Conservation (phyloP, 1,284 basidiomycete species). For the Hymenochaete sp. region DNA sequence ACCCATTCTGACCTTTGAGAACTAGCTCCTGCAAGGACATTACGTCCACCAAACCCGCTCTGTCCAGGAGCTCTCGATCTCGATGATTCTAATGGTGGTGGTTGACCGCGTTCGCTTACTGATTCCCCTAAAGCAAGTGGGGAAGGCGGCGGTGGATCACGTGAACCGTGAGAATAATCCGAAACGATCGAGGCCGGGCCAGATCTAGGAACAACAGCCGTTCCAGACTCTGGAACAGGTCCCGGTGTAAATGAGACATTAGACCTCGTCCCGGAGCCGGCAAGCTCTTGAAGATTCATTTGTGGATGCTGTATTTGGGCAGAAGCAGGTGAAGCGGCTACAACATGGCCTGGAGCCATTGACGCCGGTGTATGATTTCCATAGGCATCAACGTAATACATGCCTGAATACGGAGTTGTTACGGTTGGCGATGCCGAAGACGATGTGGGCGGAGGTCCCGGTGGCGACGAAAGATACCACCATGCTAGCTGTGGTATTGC, state of each 20-base stretch:
- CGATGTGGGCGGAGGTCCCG: slow-evolving; percentile 16
- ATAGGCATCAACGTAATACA: slow-evolving; percentile 29
- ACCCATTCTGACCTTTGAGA: slow-evolving; percentile 83
- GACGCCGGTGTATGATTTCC: slow-evolving; percentile 17
- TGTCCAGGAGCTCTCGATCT: background rate
- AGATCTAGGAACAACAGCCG: background rate
- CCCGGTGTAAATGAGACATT: background rate
- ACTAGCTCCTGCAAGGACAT: slow-evolving; percentile 58
- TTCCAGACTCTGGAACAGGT: background rate
- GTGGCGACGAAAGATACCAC: slow-evolving; percentile 42
- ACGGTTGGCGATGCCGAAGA: no score
- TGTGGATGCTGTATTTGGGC: background rate
- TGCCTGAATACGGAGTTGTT: slow-evolving; percentile 31
- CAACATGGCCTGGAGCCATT: background rate
- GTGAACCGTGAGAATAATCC: no score
- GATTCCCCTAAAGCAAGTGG: slow-evolving; percentile 1
- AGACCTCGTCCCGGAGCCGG: no score
- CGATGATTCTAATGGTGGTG: background rate
- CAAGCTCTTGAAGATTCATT: background rate
- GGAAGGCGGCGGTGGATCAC: background rate
- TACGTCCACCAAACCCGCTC: slow-evolving; percentile 20
- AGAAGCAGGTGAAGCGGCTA: background rate
- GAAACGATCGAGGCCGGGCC: background rate
- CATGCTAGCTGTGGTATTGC: no score
- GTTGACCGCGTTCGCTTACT: slow-evolving; percentile 5